Evolutionary conservation across 805 yeast species (phyloP).

Genomic region (Blastobotrys parvus): DNA sequence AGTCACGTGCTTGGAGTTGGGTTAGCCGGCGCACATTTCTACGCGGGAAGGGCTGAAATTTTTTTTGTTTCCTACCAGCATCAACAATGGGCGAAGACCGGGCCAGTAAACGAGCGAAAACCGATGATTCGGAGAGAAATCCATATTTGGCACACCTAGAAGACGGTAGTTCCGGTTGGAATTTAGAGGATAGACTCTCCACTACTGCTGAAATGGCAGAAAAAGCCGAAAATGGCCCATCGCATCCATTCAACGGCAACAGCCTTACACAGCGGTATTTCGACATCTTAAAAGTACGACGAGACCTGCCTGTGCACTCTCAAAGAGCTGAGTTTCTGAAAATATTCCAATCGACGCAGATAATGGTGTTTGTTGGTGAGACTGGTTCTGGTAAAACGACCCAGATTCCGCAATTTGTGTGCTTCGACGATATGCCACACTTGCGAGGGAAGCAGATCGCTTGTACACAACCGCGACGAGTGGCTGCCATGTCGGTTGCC

Average conservation of each 20-base stretch:
- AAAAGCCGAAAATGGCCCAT: conserved; percentile 35
- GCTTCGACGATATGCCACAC: conserved; percentile 89
- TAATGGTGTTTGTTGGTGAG: conserved; percentile 98
- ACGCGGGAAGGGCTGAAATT: too few species aligned
- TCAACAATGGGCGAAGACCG: background rate
- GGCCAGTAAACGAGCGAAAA: background rate
- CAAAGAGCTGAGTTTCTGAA: conserved; percentile 84
- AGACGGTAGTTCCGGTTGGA: conserved; percentile 1
- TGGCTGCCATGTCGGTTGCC: conserved; percentile 98
- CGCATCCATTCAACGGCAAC: conserved; percentile 75
- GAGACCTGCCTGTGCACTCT: conserved; percentile 88
- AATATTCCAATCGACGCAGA: conserved; percentile 79
- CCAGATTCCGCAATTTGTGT: conserved; percentile 93
- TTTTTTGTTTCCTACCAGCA: too few species aligned
- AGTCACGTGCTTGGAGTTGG: too few species aligned
- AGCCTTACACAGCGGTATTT: conserved; percentile 57
- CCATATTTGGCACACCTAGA: conserved; percentile 28
- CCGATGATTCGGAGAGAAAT: conserved; percentile 9
- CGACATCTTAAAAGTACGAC: conserved; percentile 68
- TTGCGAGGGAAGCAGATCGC: conserved; percentile 78
- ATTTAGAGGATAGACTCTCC: conserved; percentile 4
- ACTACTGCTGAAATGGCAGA: conserved; percentile 29
- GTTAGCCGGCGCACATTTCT: too few species aligned
- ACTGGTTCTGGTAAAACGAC: conserved; percentile 99
- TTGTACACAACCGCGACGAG: conserved; percentile 94